Conservation (phyloP, 2,329 filamentous ascomycete genomes). For the Phialocephala sp. region DNA sequence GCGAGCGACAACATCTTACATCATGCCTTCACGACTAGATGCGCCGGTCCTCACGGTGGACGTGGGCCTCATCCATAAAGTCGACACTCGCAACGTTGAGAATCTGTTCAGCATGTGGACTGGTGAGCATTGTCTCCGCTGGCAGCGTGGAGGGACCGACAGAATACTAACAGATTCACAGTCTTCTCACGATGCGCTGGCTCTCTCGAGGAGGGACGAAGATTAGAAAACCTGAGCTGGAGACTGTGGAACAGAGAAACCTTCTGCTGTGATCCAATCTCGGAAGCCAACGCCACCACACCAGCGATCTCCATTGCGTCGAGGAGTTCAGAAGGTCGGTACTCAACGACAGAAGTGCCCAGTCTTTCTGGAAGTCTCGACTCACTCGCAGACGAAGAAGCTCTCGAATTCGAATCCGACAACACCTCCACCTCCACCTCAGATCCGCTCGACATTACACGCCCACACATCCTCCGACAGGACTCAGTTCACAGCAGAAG, state of each 20-base stretch:
- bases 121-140: slow-evolving; percentile 61
- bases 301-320: slow-evolving; percentile 46
- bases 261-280: slow-evolving; percentile 78
- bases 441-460: slow-evolving; percentile 61
- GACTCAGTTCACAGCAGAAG: slow-evolving; percentile 76
- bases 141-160: neutral
- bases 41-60: slow-evolving; percentile 91
- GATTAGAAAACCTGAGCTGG: slow-evolving; percentile 96
- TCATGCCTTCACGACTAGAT: slow-evolving; percentile 84
- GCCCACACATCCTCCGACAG: slow-evolving; percentile 72
- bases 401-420: slow-evolving; percentile 57
- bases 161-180: slow-evolving; percentile 46
- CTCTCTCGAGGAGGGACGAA: slow-evolving; percentile 88
- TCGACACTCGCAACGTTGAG: slow-evolving; percentile 90
- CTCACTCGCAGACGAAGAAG: slow-evolving; percentile 72
- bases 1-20: slow-evolving; percentile 37
- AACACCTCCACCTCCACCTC: slow-evolving; percentile 52
- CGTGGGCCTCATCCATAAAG: slow-evolving; percentile 88
- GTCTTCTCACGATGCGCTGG: slow-evolving; percentile 95
- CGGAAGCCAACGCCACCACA: slow-evolving; percentile 54
- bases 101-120: slow-evolving; percentile 98
- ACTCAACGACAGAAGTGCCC: slow-evolving; percentile 66
- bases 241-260: slow-evolving; percentile 93
- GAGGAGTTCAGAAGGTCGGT: slow-evolving; percentile 40
- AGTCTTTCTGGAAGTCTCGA: slow-evolving; percentile 80